Conservation (phyloP, 352 stramenopile genomes). For the Blastocystis sp. region DNA sequence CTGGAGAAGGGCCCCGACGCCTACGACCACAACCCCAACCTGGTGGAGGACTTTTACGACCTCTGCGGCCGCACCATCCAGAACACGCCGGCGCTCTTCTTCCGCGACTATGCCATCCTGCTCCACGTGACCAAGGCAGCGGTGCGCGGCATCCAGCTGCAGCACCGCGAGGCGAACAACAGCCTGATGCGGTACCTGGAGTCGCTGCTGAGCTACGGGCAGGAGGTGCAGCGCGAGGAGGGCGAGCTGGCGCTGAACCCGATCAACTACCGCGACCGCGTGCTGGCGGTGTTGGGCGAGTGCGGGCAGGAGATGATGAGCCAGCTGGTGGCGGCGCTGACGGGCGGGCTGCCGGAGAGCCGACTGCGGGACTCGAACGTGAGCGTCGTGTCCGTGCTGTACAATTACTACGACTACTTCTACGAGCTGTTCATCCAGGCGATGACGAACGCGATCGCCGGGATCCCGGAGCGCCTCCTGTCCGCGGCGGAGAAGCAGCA, state of each 20-base stretch:
- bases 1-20: not conserved
- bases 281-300: not conserved
- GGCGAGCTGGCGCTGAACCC: conserved; percentile 5
- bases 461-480: conserved; percentile 3
- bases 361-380: conserved; percentile 15
- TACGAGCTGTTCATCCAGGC: conserved; percentile 8
- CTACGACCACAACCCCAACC: conserved; percentile 11
- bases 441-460: not conserved
- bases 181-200: conserved; percentile 26
- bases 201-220: not conserved
- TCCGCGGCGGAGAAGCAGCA: conserved; percentile 17
- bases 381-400: conserved; percentile 1
- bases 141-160: conserved; percentile 14
- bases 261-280: not conserved
- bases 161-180: conserved; percentile 41
- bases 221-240: conserved; percentile 11
- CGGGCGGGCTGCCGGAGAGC: conserved; percentile 14
- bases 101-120: not conserved
- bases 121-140: conserved; percentile 16
- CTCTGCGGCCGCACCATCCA: conserved; percentile 26
- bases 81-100: not conserved
- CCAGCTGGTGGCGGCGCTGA: conserved; percentile 24
- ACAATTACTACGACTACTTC: conserved; percentile 27
- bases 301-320: conserved; percentile 37
- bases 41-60: conserved; percentile 43